phyloP scores from a whole-genome alignment of 2,329 filamentous ascomycete species.

The Botrytis byssoidea region DNA sequence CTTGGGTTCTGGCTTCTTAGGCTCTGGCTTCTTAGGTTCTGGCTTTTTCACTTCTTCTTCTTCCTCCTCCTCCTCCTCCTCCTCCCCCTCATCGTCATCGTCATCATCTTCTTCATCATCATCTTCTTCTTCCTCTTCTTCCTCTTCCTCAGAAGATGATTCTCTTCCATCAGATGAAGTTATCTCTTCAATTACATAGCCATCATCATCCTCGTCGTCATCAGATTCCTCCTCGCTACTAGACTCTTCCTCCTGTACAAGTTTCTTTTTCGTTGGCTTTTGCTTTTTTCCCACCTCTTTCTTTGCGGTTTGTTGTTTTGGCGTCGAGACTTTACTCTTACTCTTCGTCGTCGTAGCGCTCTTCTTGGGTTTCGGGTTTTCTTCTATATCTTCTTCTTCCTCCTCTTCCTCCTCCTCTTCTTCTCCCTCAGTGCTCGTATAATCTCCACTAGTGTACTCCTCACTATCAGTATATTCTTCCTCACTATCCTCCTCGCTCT shows the following conservation, averaged over 20 bases:
- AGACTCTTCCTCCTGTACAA: conserved; percentile 7
- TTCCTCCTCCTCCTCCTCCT: not conserved
- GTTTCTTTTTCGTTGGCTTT: not conserved
- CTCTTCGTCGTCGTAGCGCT: not conserved
- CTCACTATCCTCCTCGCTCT: conserved; percentile 9
- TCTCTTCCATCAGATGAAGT: conserved; percentile 14
- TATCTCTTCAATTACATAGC: conserved; percentile 17
- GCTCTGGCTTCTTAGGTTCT: conserved; percentile 2
- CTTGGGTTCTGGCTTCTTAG: not conserved
- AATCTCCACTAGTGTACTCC: conserved; percentile 16
- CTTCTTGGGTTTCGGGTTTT: not conserved
- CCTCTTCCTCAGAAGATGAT: not conserved
- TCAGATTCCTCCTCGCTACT: conserved; percentile 15
- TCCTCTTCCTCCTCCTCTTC: conserved; percentile 2
- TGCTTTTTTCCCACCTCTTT: not conserved
- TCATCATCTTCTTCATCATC: not conserved
- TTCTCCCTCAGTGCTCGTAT: conserved; percentile 11
- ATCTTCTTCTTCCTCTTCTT: not conserved
- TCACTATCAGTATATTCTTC: conserved; percentile 18
- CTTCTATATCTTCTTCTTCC: conserved; percentile 1
- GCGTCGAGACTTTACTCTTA: not conserved
- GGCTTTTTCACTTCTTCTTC: conserved; percentile 1
- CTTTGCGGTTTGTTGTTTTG: not conserved
- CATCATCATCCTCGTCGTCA: conserved; percentile 6
- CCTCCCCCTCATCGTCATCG: not conserved